Evolutionary conservation across 2,329 filamentous ascomycete genomes (phyloP).

Genomic region (Aureobasidium sp.): DNA sequence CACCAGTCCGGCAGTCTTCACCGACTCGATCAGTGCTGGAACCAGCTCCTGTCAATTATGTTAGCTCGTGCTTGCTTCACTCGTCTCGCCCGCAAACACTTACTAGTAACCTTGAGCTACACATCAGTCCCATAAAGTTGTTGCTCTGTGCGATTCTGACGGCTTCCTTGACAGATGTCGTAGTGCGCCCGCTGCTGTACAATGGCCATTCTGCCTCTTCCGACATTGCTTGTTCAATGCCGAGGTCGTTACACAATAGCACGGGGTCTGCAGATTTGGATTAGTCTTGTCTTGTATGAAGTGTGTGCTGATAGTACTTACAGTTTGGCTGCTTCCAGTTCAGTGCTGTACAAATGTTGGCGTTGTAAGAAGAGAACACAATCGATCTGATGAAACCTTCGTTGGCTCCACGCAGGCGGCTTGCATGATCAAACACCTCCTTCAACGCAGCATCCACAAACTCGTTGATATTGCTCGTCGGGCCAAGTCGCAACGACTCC

Average conservation of each 20-base stretch:
- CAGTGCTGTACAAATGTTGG: slow-evolving; percentile 80
- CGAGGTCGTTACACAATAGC: slow-evolving; percentile 85
- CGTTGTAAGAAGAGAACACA: slow-evolving; percentile 90
- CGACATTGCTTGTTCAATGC: slow-evolving; percentile 19
- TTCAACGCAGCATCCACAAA: slow-evolving; percentile 78
- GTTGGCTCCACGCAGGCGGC: slow-evolving; percentile 56
- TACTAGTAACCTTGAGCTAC: slow-evolving; percentile 78
- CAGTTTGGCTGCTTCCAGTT: slow-evolving; percentile 99
- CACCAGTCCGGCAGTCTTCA: slow-evolving; percentile 89
- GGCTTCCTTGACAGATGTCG: slow-evolving; percentile 86
- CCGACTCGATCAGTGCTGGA: slow-evolving; percentile 81
- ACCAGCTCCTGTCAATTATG: slow-evolving; percentile 70
- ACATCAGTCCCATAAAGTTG: slow-evolving; percentile 96
- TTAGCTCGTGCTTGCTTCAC: slow-evolving; percentile 14
- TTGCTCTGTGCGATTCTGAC: slow-evolving; percentile 90
- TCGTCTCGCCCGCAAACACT: slow-evolving; percentile 30
- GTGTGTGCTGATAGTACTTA: slow-evolving; percentile 33
- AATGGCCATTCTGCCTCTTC: slow-evolving; percentile 8
- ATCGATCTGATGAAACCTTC: slow-evolving; percentile 75
- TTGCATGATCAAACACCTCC: slow-evolving; percentile 86
- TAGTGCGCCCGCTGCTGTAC: slow-evolving; percentile 59
- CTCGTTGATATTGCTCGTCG: slow-evolving; percentile 73
- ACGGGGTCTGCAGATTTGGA: slow-evolving; percentile 58
- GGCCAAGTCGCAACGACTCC: slow-evolving; percentile 59
- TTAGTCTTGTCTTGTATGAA: slow-evolving; percentile 16